Evolutionary conservation across 345 rosid genomes (phyloP).

Genomic region (Anastatica hierochuntica): DNA sequence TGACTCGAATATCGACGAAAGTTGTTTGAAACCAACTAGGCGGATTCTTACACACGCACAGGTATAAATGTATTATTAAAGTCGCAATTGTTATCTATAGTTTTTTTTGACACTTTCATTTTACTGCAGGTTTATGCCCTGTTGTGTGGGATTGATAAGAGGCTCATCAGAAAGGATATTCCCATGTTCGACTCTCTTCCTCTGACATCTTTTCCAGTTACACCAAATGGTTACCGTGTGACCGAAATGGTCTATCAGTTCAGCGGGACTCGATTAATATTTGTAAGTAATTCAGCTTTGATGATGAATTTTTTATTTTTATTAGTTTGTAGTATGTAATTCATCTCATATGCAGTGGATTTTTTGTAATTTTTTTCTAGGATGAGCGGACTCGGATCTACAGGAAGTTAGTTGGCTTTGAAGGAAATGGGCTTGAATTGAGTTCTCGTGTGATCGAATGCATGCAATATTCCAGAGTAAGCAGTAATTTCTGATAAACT

Average conservation of each 20-base stretch:
- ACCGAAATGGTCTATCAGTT: constrained; percentile 51
- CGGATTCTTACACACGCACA: constrained; percentile 66
- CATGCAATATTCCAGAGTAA: constrained; percentile 74
- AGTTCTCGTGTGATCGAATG: constrained; percentile 64
- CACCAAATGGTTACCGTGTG: constrained; percentile 83
- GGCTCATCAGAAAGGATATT: constrained; percentile 40
- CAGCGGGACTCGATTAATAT: constrained; percentile 46
- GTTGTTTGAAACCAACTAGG: constrained; percentile 34
- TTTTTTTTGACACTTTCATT: not conserved
- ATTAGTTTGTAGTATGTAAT: not conserved
- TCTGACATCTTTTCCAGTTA: constrained; percentile 57
- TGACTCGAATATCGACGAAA: constrained; percentile 50
- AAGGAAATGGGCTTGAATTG: constrained; percentile 57
- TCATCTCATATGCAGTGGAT: not conserved
- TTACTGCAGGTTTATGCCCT: constrained; percentile 45
- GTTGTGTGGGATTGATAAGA: constrained; percentile 48
- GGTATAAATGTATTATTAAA: constrained; percentile 31
- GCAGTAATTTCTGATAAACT: constrained; percentile 8
- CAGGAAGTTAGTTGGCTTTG: constrained; percentile 59
- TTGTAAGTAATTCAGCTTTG: constrained; percentile 39
- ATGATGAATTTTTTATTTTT: not conserved
- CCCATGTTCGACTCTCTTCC: constrained; percentile 30
- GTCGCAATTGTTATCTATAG: not conserved
- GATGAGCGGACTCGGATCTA: constrained; percentile 73
- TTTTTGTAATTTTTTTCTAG: constrained; percentile 34